phyloP scores from a whole-genome alignment of 73 alveolate genomes.

The Uronychia binucleata region DNA sequence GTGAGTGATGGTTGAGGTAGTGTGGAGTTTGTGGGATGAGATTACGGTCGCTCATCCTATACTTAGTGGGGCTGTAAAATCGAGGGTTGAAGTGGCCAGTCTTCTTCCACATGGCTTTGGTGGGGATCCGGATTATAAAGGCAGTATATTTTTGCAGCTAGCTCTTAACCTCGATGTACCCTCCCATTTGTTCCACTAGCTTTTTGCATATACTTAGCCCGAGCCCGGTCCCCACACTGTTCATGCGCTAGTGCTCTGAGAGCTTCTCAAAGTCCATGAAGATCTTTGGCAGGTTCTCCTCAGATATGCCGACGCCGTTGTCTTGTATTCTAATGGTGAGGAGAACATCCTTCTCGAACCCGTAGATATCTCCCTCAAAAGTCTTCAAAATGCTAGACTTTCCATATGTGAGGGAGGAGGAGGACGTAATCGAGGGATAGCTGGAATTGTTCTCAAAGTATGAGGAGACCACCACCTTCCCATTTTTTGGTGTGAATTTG shows the following conservation, averaged over 20 bases:
- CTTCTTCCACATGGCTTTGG: not conserved
- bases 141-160: conserved; percentile 29
- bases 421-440: too few relatives aligned
- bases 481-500: conserved; percentile 29
- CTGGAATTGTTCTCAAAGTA: not conserved
- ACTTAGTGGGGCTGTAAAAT: too few relatives aligned
- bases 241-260: conserved; percentile 14
- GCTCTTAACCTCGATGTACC: conserved; percentile 40
- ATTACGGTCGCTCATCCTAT: too few relatives aligned
- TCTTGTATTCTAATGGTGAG: conserved; percentile 28
- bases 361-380: not conserved
- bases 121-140: not conserved
- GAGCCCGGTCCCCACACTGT: conserved; percentile 55
- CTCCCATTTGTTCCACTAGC: conserved; percentile 46
- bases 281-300: conserved; percentile 20
- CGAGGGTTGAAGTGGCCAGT: not conserved
- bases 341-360: not conserved
- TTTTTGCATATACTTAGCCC: conserved; percentile 50
- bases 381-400: not conserved
- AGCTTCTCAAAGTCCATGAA: conserved; percentile 43
- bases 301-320: conserved; percentile 54
- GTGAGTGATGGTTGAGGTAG: too few relatives aligned
- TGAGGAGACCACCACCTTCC: not conserved
- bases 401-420: not conserved
- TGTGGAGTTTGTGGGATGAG: too few relatives aligned